These are phyloP conservation scores for Pseudomassariella vexata DNA, from an alignment of 2,329 filamentous ascomycete genomes.

Conservation along the genomic window DNA sequence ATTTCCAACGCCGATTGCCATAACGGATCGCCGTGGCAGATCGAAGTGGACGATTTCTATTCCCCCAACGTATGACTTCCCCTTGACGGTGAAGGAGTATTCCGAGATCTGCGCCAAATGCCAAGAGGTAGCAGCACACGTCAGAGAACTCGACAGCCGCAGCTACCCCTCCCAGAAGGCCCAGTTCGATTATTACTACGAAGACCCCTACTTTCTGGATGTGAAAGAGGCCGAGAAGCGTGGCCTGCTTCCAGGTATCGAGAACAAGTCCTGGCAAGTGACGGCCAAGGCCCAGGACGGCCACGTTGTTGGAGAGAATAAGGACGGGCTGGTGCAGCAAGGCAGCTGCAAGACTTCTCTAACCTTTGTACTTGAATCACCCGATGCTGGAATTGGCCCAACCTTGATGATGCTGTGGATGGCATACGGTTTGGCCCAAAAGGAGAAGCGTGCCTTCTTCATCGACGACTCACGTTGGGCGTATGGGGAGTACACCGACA, in stretches of 20 bases:
- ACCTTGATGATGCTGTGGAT: constrained; percentile 77
- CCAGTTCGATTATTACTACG: constrained; percentile 49
- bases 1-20: constrained; percentile 65
- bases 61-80: constrained; percentile 60
- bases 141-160: constrained; percentile 44
- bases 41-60: constrained; percentile 79
- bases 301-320: constrained; percentile 41
- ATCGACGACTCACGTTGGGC: constrained; percentile 80
- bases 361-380: constrained; percentile 71
- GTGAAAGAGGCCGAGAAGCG: constrained; percentile 63
- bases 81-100: constrained; percentile 61
- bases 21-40: constrained; percentile 58
- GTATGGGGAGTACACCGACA: constrained; percentile 68
- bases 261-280: constrained; percentile 31
- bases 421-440: constrained; percentile 71
- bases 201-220: constrained; percentile 68
- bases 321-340: constrained; percentile 35
- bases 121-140: constrained; percentile 55
- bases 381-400: constrained; percentile 71
- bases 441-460: constrained; percentile 73
- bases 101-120: constrained; percentile 63
- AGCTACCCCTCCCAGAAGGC: constrained; percentile 36
- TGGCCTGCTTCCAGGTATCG: constrained; percentile 51
- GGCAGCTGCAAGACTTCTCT: constrained; percentile 64
- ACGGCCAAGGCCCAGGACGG: constrained; percentile 21